phyloP scores from a whole-genome alignment of 352 stramenopile species.

The Phytopythium sindhum region DNA sequence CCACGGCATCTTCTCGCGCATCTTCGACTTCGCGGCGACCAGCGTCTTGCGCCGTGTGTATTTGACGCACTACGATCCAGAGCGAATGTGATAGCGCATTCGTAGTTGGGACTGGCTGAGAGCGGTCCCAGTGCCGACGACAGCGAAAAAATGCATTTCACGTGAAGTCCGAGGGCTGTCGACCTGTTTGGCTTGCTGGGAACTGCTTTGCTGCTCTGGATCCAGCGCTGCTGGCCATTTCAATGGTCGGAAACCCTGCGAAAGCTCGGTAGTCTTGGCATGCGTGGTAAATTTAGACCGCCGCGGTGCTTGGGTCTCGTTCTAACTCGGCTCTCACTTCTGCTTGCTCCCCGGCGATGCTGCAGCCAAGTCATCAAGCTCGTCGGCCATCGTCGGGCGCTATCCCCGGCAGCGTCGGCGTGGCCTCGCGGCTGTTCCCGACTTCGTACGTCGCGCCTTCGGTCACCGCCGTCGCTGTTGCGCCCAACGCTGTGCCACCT shows the following conservation, averaged over 20 bases:
- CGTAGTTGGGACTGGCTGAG: too few species aligned
- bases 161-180: too few species aligned
- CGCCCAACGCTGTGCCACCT: not conserved
- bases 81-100: not conserved
- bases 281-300: slow-evolving; percentile 1
- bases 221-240: not conserved
- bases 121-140: not conserved
- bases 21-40: not conserved
- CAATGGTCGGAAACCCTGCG: not conserved
- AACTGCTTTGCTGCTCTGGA: not conserved
- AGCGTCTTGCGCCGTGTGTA: not conserved
- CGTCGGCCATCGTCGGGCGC: not conserved
- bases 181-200: not conserved
- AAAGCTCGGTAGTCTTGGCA: not conserved
- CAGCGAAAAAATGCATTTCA: not conserved
- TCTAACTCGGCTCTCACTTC: not conserved
- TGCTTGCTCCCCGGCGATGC: not conserved
- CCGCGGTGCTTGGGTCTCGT: not conserved
- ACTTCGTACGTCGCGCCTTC: slow-evolving; percentile 4
- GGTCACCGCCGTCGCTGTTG: not conserved
- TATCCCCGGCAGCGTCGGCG: not conserved
- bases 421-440: slow-evolving; percentile 4
- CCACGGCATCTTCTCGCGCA: not conserved
- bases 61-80: not conserved
- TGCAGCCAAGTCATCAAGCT: not conserved